Conservation (phyloP, 257 asterid genomes). For the Coffea canephora region DNA sequence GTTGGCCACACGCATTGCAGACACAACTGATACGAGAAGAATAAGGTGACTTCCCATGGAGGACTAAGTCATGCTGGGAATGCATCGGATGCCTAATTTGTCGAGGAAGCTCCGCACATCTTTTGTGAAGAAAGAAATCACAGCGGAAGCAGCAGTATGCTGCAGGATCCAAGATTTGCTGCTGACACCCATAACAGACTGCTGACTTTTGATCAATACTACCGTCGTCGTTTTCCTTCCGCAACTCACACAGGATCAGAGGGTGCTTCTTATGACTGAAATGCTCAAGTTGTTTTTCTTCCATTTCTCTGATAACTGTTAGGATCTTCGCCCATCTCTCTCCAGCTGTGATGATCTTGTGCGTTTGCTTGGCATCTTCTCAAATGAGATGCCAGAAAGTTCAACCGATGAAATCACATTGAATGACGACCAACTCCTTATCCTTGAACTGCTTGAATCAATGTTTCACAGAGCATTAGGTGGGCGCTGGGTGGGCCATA, state of each 20-base stretch:
- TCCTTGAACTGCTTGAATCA: too few relatives aligned
- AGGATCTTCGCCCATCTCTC: too few relatives aligned
- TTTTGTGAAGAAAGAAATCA: background rate
- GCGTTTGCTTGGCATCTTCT: too few relatives aligned
- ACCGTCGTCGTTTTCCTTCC: background rate
- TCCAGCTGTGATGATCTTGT: too few relatives aligned
- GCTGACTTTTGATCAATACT: background rate
- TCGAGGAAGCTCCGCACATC: background rate
- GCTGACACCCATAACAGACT: background rate
- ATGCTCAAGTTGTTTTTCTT: background rate
- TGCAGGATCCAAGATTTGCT: background rate
- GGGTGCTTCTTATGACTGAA: background rate
- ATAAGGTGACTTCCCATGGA: background rate
- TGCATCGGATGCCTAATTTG: background rate
- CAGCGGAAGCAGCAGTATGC: background rate
- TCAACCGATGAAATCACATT: too few relatives aligned
- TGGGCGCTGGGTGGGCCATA: too few relatives aligned
- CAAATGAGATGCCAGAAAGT: too few relatives aligned
- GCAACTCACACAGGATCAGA: background rate
- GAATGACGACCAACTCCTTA: too few relatives aligned
- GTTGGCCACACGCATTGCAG: background rate
- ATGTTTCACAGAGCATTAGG: too few relatives aligned
- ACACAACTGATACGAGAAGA: fast-evolving
- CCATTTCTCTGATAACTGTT: too few relatives aligned
- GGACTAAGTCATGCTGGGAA: background rate